Evolutionary conservation across 1,284 basidiomycete species (phyloP).

Genomic region (Xerocomus minutiporus): DNA sequence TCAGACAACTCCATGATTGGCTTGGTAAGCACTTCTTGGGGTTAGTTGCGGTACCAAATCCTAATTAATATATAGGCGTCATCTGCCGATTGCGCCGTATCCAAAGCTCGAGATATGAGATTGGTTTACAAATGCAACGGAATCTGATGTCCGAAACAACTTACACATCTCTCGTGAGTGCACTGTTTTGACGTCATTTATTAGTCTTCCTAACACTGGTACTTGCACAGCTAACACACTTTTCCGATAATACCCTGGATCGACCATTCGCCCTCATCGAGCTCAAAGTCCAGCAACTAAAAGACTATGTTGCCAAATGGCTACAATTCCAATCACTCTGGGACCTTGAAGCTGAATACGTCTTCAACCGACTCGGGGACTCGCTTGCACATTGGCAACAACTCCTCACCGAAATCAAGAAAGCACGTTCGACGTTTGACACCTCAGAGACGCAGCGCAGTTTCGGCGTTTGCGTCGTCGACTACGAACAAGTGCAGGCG

Average conservation of each 20-base stretch:
- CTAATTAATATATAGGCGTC: constrained; percentile 47
- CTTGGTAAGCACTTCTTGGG: constrained; percentile 58
- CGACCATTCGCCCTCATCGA: constrained; percentile 87
- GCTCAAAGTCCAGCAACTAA: constrained; percentile 80
- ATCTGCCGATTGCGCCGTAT: constrained; percentile 88
- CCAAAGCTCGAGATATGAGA: constrained; percentile 94
- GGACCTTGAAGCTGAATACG: constrained; percentile 96
- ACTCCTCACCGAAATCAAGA: constrained; percentile 93
- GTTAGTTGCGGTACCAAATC: constrained; percentile 5
- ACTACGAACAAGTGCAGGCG: constrained; percentile 97
- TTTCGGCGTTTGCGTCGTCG: constrained; percentile 91
- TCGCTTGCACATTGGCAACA: constrained; percentile 92
- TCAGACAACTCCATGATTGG: constrained; percentile 88
- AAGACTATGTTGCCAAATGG: constrained; percentile 94
- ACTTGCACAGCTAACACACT: constrained; percentile 62
- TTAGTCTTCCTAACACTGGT: not conserved
- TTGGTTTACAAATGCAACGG: constrained; percentile 83
- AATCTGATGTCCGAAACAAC: constrained; percentile 61
- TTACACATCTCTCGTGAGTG: constrained; percentile 76
- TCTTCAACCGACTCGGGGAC: constrained; percentile 92
- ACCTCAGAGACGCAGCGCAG: constrained; percentile 90
- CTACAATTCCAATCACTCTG: constrained; percentile 98
- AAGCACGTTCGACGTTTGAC: constrained; percentile 93
- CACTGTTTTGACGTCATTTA: not conserved
- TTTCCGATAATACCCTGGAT: constrained; percentile 72